A percentile compares a stretch with the other conserved stretches of the same genome.
Conservation (phyloP, 106 monocot genomes). For the Iris macrosiphon region DNA sequence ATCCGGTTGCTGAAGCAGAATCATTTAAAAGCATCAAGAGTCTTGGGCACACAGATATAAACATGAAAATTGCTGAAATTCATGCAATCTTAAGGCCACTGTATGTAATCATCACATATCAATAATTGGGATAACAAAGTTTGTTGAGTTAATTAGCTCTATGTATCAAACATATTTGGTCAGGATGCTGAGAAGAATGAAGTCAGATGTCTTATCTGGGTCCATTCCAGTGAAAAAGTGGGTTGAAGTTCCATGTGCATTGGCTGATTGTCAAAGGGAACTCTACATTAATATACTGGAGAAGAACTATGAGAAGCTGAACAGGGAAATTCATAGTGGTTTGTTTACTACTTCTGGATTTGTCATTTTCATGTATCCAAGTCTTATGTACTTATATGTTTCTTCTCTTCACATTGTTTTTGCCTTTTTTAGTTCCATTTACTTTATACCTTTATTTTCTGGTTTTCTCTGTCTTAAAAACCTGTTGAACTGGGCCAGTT, state of each 20-base stretch:
- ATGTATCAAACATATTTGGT: background rate
- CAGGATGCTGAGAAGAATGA: constrained; percentile 55
- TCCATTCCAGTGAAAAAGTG: constrained; percentile 41
- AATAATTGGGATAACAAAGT: background rate
- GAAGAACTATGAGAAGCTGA: constrained; percentile 41
- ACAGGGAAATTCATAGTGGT: constrained; percentile 27
- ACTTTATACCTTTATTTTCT: background rate
- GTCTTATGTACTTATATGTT: no score
- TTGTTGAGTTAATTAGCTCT: background rate
- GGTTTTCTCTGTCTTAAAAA: background rate
- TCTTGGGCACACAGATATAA: background rate
- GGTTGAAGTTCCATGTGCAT: constrained; percentile 56
- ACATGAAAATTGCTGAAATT: constrained; percentile 33
- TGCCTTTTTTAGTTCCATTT: background rate
- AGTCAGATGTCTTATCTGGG: constrained; percentile 31
- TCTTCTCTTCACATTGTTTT: background rate
- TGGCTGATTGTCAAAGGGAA: constrained; percentile 37
- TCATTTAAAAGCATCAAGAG: constrained; percentile 8
- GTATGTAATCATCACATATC: constrained; percentile 8
- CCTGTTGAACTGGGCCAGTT: background rate
- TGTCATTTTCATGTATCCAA: background rate
- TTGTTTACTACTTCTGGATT: background rate
- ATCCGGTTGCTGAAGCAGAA: constrained; percentile 40
- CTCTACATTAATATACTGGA: constrained; percentile 53
- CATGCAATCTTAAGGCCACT: constrained; percentile 38